Evolutionary conservation across 768 basidiomycete species (phyloP), one percentile per base, ranked within the genome.

Genomic region (Sarcodon aspratus): DNA sequence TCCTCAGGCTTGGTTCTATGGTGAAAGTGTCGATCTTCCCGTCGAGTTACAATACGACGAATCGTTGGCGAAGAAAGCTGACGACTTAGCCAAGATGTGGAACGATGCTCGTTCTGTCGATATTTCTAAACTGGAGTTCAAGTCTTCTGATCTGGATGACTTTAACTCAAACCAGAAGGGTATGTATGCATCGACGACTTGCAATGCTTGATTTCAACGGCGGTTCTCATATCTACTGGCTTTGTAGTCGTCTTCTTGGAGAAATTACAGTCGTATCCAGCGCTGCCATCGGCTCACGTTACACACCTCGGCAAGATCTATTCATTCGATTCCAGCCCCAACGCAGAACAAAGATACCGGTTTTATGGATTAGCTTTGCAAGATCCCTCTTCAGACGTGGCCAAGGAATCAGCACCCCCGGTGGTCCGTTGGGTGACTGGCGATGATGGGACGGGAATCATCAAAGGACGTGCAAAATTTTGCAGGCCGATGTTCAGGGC

Each of bases 391-490:
- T 72, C 76, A 0, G 50, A 59, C n/a, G 70, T 70, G 1, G 80
- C 83, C 3, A 61, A 64, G 36, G 58, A 59, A n/a, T 78, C 76
- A 53, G 79, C 77, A 7, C 50, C 51, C 0, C 67, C 74, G 17
- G 85, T 81, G 0, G 75, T 70, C 0, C 68, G 74, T 27, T 89
- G 87, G 86, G 75, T 88, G 17, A 73, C 79, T 11, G 86, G 82
- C 2, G 66, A 55, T 13, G 64, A 80, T 54, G 78, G 69, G 21
- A 72, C 71, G 21, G 79, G 75, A 1, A 65, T 76, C 27, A 66
- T 90, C 49, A 83, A 85, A 57, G 87, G 87, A 9, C 71, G 87
- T 33, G 89, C 89, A 86, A 89, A 90, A 60, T 88, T 88, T 67
- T 89, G 87, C 62, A 65, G 87, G 44, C 82, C 84, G 0, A 65